Base-by-base conservation (phyloP, 1,139 yeast genomes). In the Pneumocystis carinii region DNA sequence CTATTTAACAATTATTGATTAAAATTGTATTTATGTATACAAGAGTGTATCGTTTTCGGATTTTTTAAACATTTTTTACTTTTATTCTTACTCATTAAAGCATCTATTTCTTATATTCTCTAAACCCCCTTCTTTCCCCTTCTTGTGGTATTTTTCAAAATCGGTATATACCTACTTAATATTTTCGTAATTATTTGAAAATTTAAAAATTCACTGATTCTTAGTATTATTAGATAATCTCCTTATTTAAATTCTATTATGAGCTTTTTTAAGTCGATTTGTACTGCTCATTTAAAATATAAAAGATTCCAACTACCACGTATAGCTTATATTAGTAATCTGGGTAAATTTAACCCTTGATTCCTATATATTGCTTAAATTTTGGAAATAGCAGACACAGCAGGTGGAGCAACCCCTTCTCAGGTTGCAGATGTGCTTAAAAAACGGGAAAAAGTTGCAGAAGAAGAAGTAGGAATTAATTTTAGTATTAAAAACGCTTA, bases 401-500 rank as follows among this genome's bases (percentile, higher is more conserved):
- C 59, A 12, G 59, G 48, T n/a, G 65, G 59, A 14, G 5, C 59
- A 10, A 15, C 10, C 1, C 32, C 27, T 17, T 29, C 55, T 19
- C 27, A 10, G 14, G 55, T 15, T 15, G 48, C 56, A n/a, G 65
- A 63, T 39, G 65, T 63, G 1, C 55, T 63, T 41, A 35, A 57
- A 17, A 81, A 83, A 74, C 83, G 89, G 72, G 90, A 85, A 75
- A 81, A 81, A 76, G 88, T 88, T 66, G 80, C 80, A 70, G 90
- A 85, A 76, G 86, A 84, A 74, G 75, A 74, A 70, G 60, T 85
- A 81, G 76, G 78, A 84, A 72, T 39, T 24, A 12, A 15, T 48
- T 19, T 48, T 48, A 3, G 2, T 48, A 6, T 3, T 15, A 32
- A 35, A 79, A 75, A 71, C 62, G n/a, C 10, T 17, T 7, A 19